Evolutionary conservation across 805 yeast species (phyloP).

Genomic region (Candida fluviatilis): DNA sequence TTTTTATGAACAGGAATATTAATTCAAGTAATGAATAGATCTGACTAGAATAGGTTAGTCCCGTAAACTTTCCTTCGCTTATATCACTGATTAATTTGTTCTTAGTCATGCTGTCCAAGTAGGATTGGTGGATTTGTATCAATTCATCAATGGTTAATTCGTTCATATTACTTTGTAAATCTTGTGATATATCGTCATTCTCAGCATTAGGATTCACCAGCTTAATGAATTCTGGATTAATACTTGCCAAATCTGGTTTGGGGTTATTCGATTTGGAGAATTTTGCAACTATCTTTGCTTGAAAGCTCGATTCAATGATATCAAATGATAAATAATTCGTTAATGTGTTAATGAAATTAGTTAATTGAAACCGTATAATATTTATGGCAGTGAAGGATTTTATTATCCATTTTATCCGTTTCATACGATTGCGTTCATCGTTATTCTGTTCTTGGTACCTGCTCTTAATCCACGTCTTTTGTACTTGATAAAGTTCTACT

Average conservation of each 20-base stretch:
- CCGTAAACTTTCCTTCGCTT: constrained; percentile 25
- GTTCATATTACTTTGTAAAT: constrained; percentile 12
- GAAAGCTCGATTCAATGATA: constrained; percentile 40
- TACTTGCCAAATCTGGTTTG: background rate
- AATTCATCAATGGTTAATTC: constrained; percentile 50
- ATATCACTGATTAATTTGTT: constrained; percentile 30
- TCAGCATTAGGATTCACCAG: background rate
- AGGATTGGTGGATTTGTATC: constrained; percentile 28
- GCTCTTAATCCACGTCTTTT: constrained; percentile 10
- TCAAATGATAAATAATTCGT: constrained; percentile 42
- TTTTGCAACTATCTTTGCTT: constrained; percentile 18
- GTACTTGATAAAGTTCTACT: constrained; percentile 20
- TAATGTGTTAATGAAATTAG: constrained; percentile 39
- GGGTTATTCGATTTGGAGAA: constrained; percentile 15
- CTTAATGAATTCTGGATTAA: constrained; percentile 1
- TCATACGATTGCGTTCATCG: constrained; percentile 13
- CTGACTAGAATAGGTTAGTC: constrained; percentile 25
- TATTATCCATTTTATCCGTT: constrained; percentile 27
- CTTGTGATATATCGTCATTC: constrained; percentile 1
- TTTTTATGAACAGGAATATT: constrained; percentile 27
- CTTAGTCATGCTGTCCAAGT: constrained; percentile 23
- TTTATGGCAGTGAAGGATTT: constrained; percentile 31
- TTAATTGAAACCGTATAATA: constrained; percentile 34
- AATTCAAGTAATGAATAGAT: constrained; percentile 29
- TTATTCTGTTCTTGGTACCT: constrained; percentile 6